Evolutionary conservation across 2,329 filamentous ascomycete genomes (phyloP).

Genomic region (Chaetoscypha palmicola): DNA sequence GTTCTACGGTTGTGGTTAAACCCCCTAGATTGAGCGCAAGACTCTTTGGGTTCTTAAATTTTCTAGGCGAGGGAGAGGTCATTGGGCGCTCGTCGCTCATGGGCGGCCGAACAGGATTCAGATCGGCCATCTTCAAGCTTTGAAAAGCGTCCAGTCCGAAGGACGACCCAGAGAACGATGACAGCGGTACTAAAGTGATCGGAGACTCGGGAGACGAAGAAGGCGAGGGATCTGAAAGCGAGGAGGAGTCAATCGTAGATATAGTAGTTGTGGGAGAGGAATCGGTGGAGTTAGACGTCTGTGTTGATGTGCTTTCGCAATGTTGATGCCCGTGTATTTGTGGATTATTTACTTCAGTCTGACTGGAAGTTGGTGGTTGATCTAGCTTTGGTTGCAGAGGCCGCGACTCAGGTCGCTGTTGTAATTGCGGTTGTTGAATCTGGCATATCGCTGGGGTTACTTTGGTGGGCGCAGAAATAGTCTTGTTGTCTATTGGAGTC

Average conservation of each 20-base stretch:
- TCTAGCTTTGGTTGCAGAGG: background rate
- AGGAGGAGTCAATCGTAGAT: conserved; percentile 86
- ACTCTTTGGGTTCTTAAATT: conserved; percentile 77
- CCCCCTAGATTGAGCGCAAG: conserved; percentile 59
- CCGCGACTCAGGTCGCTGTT: background rate
- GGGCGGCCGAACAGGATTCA: conserved; percentile 37
- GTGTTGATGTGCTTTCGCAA: conserved; percentile 70
- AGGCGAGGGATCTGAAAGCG: conserved; percentile 82
- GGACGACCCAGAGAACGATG: conserved; percentile 57
- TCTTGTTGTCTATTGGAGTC: conserved; percentile 24
- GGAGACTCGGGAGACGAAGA: conserved; percentile 91
- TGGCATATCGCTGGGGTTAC: conserved; percentile 14
- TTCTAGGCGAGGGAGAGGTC: conserved; percentile 63
- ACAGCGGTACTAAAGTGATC: conserved; percentile 63
- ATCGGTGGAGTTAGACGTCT: conserved; percentile 76
- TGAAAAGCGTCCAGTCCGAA: conserved; percentile 37
- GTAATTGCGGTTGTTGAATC: conserved; percentile 9
- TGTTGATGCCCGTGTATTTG: conserved; percentile 51
- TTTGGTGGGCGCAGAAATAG: conserved; percentile 18
- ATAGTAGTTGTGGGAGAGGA: conserved; percentile 93
- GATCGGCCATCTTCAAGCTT: conserved; percentile 31
- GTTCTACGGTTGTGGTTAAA: conserved; percentile 43
- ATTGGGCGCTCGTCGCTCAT: conserved; percentile 44
- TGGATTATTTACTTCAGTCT: conserved; percentile 13
- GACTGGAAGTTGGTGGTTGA: background rate